Evolutionary conservation across 1,284 basidiomycete species (phyloP), one percentile per base, ranked within the genome.

Genomic region (Omphalotus olearius): DNA sequence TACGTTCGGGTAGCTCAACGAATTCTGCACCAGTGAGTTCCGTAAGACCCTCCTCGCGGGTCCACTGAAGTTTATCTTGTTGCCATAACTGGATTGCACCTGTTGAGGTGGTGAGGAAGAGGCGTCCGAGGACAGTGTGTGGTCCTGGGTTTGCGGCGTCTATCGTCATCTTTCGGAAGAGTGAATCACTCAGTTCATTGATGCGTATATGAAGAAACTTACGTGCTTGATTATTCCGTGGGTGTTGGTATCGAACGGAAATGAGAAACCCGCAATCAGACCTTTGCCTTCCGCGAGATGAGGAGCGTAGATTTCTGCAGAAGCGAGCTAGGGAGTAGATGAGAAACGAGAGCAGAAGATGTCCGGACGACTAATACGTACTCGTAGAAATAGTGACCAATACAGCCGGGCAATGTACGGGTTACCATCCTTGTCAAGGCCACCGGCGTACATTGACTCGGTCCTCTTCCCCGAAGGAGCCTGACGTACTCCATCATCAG

Each of bases 11-110:
- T 6, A 96, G 75, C 60, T 93, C 88, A 37, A 96, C 78, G 53
- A 93, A 82, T 51, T 83, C 79, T 2, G 84, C 82, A 0, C 76
- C 75, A 16, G 76, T 72, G 45, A 91, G 76, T 18, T 82, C 74
- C 0, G 90, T 73, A 10, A 97, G 74, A 0, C 82, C 78, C 63
- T 98, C 95, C 63, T 98, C 93, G 38, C 92, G 75, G 0, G 78
- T 80, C 93, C 93, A 98, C 47, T 80, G 71, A 16, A 82, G 65
- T 41, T 74, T 63, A 39, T 83, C 75, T 28, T 82, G 76, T 44
- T 83, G 73, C 81, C 90, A 88, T 9, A 89, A 71, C 59, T 93
- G 91, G 9, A 97, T 62, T 0, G 90, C 76, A 9, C 93, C 93
- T 0, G 88, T 88, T 4, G 81, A 82, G 0, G 91, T 93, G 1